Conservation (phyloP, 257 asterid genomes). For the Vinca minor region DNA sequence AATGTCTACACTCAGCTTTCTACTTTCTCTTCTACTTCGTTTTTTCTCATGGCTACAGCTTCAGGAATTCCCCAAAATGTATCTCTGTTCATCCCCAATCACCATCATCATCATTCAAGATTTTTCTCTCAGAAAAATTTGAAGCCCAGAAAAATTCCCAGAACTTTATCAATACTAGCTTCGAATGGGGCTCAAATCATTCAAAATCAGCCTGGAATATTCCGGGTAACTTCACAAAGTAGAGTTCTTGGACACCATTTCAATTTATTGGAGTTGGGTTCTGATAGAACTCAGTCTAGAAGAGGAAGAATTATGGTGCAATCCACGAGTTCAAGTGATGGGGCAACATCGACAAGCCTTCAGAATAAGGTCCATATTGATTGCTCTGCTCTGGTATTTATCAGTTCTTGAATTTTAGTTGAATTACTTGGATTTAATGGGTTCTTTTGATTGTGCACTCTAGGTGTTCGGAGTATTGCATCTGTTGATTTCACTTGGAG, state of each 20-base stretch:
- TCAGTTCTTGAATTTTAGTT: background rate
- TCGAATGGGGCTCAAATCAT: conserved; percentile 17
- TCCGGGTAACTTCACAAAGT: conserved; percentile 10
- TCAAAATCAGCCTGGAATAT: conserved; percentile 4
- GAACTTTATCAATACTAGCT: conserved; percentile 11
- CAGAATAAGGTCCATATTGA: conserved; percentile 39
- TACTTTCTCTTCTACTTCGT: conserved; percentile 8
- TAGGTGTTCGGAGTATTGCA: conserved; percentile 64
- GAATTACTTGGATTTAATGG: conserved; percentile 2
- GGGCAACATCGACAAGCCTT: conserved; percentile 31
- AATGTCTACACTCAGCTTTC: conserved; percentile 29
- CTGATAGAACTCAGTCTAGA: conserved; percentile 17
- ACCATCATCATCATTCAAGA: conserved; percentile 27
- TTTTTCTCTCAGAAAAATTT: conserved; percentile 6
- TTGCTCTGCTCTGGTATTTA: background rate
- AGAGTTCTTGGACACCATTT: conserved; percentile 16
- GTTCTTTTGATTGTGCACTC: conserved; percentile 7
- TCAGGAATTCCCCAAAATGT: conserved; percentile 32
- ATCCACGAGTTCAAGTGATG: conserved; percentile 39
- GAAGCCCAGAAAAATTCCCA: conserved; percentile 18
- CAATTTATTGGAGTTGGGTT: conserved; percentile 20
- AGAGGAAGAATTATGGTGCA: conserved; percentile 29
- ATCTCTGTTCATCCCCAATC: conserved; percentile 24
- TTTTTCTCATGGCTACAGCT: conserved; percentile 27
- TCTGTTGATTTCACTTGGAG: conserved; percentile 74